Base-by-base conservation (phyloP, 1,284 basidiomycete species). In the Fomitopsis palustris region DNA sequence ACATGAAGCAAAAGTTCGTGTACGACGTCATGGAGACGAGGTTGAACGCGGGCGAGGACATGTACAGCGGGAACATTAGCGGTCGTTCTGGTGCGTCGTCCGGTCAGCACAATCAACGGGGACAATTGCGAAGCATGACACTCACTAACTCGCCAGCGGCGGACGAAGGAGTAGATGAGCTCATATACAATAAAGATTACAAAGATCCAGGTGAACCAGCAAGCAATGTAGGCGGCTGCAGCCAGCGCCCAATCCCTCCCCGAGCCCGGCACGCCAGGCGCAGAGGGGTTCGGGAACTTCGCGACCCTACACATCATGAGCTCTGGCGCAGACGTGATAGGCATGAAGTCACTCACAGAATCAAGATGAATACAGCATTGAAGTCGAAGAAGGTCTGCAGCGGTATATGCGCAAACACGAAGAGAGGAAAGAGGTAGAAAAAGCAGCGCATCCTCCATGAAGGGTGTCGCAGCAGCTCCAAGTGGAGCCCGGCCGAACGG, bases 141-240 rank as follows among this genome's bases (percentile, higher is more conserved):
- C 92, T 81, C 70, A 92, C 90, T 89, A 66, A 88, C 79, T 64
- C 92, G 82, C 93, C 93, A 95, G 60, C 90, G 77, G 59, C 92
- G 78, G 65, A 81, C 81, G 71, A 92, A 94, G 49, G 87, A 90
- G 71, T 88, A 95, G 37, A 91, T 75, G 49, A 92, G 71, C 65
- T 94, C 92, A 74, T 93, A 94, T 27, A 91, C 72, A 62, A 94
- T 69, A 69, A 88, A 84, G n/a, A 95, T 83, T n/a, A 83, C 80
- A 56, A 89, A 70, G 38, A 92, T 80, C 81, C 90, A 93, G 45
- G 83, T 78, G 54, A 82, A 71, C 86, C 90, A 93, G 72, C 88
- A 92, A 12, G 88, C 83, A 38, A 87, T 80, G 73, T 93, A 92
- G 25, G 88, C 90, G 16, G 89, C 85, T n/a, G 86, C 82, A 29